Evolutionary conservation across 106 monocot species (phyloP), one percentile per base, ranked within the genome.

Genomic region (Dioscorea alata): DNA sequence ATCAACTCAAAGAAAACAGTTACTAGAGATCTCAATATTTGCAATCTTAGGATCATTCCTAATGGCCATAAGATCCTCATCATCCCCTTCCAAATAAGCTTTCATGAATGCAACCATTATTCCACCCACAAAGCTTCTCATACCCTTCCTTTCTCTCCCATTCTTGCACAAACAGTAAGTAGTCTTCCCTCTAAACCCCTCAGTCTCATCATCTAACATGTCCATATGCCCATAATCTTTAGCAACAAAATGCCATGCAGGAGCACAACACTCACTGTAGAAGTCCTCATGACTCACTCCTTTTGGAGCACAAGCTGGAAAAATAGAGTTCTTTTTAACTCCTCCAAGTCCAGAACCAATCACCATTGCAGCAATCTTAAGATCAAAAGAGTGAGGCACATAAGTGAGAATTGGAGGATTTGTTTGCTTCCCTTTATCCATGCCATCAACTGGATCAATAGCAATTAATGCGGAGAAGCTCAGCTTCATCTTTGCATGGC

Each of bases 361-460:
- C 15, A 95, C 85, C 75, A 95, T 59, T 25, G 63, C 76, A 1
- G 95, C 72, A 59, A 70, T 71, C 24, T 74, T 31, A 4, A 84
- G 57, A 59, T 74, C 50, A 10, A 95, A 69, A 6, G 95, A 86
- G 13, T 50, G 34, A 23, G 85, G 80, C 18, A 59, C 56, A 64
- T 83, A 79, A n/a, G 90, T 91, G 52, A 95, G 82, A 22, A 95
- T 70, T 9, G 81, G 85, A 8, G 95, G 95, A 9, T 69, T 60
- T 2, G 88, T 95, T 51, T 95, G 88, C 31, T 69, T 84, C 13
- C 76, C 75, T 48, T 69, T 75, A 65, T 68, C 86, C 91, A 84
- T 91, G 13, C 95, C 88, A 48, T 95, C 91, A 4, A 95, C 94
- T 0, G 94, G 94, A 35, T 91, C 95, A 12, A 95, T 73, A 20